Percentiles rank a stretch among this genome's conserved stretches.
phyloP scores from a whole-genome alignment of 345 rosid species.

The Syzygium oleosum region DNA sequence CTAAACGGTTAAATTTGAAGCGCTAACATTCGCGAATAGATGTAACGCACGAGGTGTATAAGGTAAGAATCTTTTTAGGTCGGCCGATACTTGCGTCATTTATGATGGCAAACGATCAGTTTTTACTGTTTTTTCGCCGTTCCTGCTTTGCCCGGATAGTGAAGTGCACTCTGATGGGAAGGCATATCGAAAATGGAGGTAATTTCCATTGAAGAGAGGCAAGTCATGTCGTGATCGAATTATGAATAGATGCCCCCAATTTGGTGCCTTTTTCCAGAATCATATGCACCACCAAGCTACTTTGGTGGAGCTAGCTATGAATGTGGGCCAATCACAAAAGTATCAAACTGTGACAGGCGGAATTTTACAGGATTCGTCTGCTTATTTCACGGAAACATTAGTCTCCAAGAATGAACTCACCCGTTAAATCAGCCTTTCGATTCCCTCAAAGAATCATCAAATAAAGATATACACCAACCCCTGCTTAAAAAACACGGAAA shows the following conservation, averaged over 20 bases:
- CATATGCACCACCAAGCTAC: neutral
- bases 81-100: neutral
- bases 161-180: neutral
- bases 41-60: accelerated
- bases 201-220: neutral
- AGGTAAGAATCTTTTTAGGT: neutral
- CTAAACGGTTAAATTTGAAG: neutral
- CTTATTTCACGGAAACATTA: neutral
- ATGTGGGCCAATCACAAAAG: neutral
- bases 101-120: neutral
- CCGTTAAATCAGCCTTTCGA: neutral
- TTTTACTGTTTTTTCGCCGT: neutral
- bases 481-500: neutral
- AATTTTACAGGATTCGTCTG: neutral
- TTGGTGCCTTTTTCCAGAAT: neutral
- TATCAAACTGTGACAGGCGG: neutral
- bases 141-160: neutral
- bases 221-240: neutral
- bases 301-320: neutral
- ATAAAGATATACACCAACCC: neutral
- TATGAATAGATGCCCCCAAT: neutral
- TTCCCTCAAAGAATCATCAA: neutral
- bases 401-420: neutral
- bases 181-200: neutral
- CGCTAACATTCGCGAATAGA: accelerated